Percentiles rank a stretch among this genome's conserved stretches.
phyloP scores from a whole-genome alignment of 305 asterid species.

The Fraxinus angustifolia region DNA sequence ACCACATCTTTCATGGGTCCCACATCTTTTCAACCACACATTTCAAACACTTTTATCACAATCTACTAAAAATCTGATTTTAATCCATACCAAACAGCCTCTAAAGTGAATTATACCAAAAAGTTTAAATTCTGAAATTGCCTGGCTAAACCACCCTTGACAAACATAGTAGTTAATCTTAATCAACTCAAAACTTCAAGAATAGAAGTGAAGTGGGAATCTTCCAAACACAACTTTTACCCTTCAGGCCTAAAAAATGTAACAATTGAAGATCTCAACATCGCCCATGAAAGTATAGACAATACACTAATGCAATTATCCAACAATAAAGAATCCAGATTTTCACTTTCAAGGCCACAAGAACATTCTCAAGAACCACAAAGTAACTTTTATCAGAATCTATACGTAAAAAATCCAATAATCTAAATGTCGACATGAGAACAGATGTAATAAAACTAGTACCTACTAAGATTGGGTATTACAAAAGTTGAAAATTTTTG shows the following conservation, averaged over 20 bases:
- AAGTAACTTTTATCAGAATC: slow-evolving; percentile 15
- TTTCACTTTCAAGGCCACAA: background rate
- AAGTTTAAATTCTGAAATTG: background rate
- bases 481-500: background rate
- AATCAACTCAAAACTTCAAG: slow-evolving; percentile 12
- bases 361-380: background rate
- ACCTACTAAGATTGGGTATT: background rate
- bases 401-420: background rate
- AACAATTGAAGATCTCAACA: background rate
- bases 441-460: slow-evolving; percentile 3
- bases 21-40: too few relatives aligned
- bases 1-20: too few relatives aligned
- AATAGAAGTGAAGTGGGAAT: background rate
- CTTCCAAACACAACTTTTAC: slow-evolving; percentile 6
- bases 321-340: background rate
- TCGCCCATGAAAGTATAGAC: background rate
- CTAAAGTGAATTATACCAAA: background rate
- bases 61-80: too few relatives aligned
- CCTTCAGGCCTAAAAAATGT: background rate
- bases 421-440: slow-evolving; percentile 3
- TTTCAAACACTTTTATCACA: too few relatives aligned
- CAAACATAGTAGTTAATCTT: background rate
- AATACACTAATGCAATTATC: background rate
- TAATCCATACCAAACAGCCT: too few relatives aligned
- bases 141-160: background rate